A percentile compares a stretch with the other conserved stretches of the same genome.
Conservation (phyloP, 2,329 filamentous ascomycete species). For the Beauveria rudraprayagi region DNA sequence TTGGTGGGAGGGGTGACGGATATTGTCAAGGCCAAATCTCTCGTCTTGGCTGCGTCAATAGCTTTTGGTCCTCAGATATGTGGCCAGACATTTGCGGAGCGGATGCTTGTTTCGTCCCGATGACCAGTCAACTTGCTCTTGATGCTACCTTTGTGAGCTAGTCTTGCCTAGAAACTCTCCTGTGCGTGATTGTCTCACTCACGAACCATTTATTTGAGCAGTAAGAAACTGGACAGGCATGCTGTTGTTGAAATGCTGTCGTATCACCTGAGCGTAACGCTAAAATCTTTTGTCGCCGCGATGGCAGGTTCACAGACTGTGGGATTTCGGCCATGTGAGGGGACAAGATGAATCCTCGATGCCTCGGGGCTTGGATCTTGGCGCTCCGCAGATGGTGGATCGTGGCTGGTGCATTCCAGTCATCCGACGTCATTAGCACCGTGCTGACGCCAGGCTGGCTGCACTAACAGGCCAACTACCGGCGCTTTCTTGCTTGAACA, state of each 20-base stretch:
- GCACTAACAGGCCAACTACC: conserved; percentile 23
- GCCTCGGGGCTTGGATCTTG: neutral
- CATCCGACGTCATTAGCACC: conserved; percentile 4
- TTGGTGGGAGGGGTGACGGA: neutral
- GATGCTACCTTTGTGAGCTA: neutral
- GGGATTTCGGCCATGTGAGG: neutral
- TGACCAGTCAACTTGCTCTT: neutral
- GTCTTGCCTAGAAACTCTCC: no score
- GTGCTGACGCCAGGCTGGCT: neutral
- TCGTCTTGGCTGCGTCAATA: neutral
- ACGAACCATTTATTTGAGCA: neutral
- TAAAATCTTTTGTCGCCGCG: no score
- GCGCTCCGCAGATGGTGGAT: neutral
- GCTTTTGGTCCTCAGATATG: neutral
- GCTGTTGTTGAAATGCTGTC: neutral
- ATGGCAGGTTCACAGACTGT: neutral
- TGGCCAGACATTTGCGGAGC: neutral
- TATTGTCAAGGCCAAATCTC: neutral
- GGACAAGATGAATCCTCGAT: neutral
- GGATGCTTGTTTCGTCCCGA: neutral
- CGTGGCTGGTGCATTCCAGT: conserved; percentile 8
- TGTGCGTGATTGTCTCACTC: no score
- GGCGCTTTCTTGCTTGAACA: neutral
- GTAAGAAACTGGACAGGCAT: neutral
- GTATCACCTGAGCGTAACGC: neutral